Conservation (phyloP, 768 basidiomycete species). For the Cyclocybe cylindracea region DNA sequence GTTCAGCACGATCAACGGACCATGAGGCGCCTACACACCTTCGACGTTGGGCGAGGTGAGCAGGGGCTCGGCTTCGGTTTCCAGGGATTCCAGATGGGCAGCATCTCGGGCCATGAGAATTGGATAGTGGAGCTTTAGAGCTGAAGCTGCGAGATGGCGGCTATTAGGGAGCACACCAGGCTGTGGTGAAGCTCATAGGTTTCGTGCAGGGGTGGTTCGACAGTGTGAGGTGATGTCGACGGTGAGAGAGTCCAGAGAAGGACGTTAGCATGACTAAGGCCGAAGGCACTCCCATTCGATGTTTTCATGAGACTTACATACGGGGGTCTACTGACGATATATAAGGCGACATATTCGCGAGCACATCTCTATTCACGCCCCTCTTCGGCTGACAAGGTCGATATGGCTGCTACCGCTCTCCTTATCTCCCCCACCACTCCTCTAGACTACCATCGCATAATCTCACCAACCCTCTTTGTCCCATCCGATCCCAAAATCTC, state of each 20-base stretch:
- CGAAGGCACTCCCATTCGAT: no score
- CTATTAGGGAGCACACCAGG: no score
- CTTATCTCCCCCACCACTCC: constrained; percentile 48
- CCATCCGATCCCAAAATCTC: constrained; percentile 50
- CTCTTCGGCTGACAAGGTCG: background rate
- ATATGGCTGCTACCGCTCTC: constrained; percentile 44
- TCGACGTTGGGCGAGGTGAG: constrained; percentile 1
- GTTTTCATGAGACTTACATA: no score
- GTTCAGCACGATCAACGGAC: background rate
- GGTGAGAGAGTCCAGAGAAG: no score
- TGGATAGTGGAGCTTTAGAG: no score
- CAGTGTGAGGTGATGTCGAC: background rate
- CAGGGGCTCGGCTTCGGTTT: constrained; percentile 7
- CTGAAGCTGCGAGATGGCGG: no score
- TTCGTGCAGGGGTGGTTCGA: background rate
- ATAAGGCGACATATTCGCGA: background rate
- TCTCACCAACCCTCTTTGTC: constrained; percentile 57
- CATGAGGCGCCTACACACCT: background rate
- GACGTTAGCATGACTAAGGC: no score
- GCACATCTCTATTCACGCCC: background rate
- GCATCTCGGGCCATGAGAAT: no score
- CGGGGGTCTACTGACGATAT: no score
- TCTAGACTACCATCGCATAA: constrained; percentile 62
- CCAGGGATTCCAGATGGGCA: background rate
- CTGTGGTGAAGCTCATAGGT: background rate